Percentiles rank a stretch among this genome's conserved stretches.
Conservation (phyloP, 179 eudicot species). For the Gypsophila paniculata region DNA sequence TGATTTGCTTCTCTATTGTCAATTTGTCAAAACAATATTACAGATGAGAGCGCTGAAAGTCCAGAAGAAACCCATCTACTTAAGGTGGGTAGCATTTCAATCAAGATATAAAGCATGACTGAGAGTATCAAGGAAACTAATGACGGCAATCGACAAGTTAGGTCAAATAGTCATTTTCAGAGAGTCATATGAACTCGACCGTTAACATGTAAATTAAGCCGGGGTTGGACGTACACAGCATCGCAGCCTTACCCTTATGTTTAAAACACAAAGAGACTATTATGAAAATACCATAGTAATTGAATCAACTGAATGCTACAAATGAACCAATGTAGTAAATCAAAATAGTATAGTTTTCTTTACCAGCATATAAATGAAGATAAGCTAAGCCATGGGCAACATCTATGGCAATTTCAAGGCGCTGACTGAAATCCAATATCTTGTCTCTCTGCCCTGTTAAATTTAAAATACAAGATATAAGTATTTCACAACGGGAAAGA, state of each 20-base stretch:
- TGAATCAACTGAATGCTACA: too few species aligned
- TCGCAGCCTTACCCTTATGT: too few species aligned
- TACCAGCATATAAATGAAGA: slow-evolving; percentile 93
- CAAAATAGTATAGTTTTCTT: not conserved
- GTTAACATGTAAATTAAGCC: not conserved
- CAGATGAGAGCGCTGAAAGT: not conserved
- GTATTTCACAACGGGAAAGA: not conserved
- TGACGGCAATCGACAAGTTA: not conserved
- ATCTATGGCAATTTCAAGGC: slow-evolving; percentile 88
- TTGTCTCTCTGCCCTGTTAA: slow-evolving; percentile 61
- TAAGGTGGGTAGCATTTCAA: too few species aligned
- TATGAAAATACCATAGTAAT: too few species aligned
- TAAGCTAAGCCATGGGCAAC: slow-evolving; percentile 85
- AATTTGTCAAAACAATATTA: slow-evolving; percentile 7
- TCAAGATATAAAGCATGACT: too few species aligned
- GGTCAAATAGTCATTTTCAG: not conserved
- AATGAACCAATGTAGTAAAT: too few species aligned
- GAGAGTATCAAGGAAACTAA: not conserved
- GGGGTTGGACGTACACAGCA: too few species aligned
- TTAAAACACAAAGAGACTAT: too few species aligned
- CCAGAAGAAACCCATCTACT: not conserved
- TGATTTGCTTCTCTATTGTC: slow-evolving; percentile 73
- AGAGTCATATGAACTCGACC: not conserved
- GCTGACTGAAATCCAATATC: slow-evolving; percentile 76
- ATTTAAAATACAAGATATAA: slow-evolving; percentile 20